Evolutionary conservation across 2,329 filamentous ascomycete species (phyloP).

Genomic region (Fusarium sacchari): DNA sequence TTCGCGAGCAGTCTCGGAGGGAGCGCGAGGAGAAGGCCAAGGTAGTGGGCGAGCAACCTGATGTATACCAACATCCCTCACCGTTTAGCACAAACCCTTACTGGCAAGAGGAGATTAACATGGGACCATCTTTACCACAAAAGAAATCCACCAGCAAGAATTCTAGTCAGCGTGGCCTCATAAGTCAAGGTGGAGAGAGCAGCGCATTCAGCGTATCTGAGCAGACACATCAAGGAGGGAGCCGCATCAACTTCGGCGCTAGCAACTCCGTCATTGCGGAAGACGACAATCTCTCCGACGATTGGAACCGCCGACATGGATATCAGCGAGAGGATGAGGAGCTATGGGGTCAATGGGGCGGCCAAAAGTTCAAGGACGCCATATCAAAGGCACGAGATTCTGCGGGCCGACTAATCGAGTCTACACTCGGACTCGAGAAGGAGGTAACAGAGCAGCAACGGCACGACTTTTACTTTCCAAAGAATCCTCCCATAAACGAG

Average conservation of each 20-base stretch:
- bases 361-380: conserved; percentile 67
- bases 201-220: conserved; percentile 53
- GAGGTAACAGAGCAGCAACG: conserved; percentile 62
- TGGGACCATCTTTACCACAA: conserved; percentile 76
- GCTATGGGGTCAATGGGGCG: conserved; percentile 76
- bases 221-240: conserved; percentile 52
- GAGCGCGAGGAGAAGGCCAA: conserved; percentile 73
- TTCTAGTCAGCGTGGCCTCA: conserved; percentile 68
- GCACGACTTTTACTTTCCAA: conserved; percentile 69
- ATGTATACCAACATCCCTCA: conserved; percentile 79
- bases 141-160: conserved; percentile 69
- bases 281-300: conserved; percentile 52
- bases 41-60: conserved; percentile 75
- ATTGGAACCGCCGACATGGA: conserved; percentile 77
- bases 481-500: conserved; percentile 83
- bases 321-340: conserved; percentile 91
- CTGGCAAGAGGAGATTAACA: conserved; percentile 86
- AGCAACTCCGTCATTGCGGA: conserved; percentile 50
- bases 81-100: conserved; percentile 89
- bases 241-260: conserved; percentile 48
- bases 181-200: conserved; percentile 67
- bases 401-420: conserved; percentile 64
- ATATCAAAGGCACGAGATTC: conserved; percentile 68
- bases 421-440: conserved; percentile 62
- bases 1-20: conserved; percentile 75